A percentile compares a stretch with the other conserved stretches of the same genome.
Evolutionary conservation across 2,329 filamentous ascomycete species (phyloP).

Genomic region (Geoglossum cookeanum): DNA sequence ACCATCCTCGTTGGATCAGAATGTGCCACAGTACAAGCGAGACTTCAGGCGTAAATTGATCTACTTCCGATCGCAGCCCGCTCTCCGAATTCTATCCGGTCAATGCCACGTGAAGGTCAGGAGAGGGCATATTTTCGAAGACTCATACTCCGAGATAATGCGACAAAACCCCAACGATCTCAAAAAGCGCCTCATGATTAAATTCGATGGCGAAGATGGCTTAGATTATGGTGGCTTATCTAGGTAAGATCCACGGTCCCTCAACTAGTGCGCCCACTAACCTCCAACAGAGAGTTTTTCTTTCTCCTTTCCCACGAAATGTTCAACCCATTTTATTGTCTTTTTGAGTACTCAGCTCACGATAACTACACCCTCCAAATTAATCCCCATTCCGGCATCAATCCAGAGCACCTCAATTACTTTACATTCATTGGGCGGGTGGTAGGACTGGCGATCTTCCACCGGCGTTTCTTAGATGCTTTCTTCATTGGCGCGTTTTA

Average conservation of each 20-base stretch:
- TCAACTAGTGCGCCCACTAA: not conserved
- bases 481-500: constrained; percentile 99
- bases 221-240: constrained; percentile 95
- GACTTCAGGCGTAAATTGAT: constrained; percentile 96
- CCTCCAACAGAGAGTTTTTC: constrained; percentile 65
- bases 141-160: constrained; percentile 97
- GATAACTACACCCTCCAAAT: constrained; percentile 99
- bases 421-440: constrained; percentile 99
- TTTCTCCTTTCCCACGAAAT: constrained; percentile 98
- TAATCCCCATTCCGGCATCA: constrained; percentile 97
- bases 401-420: constrained; percentile 97
- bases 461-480: constrained; percentile 87
- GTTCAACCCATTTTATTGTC: constrained; percentile 99
- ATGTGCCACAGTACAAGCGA: constrained; percentile 97
- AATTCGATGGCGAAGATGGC: constrained; percentile 96
- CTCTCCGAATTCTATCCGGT: constrained; percentile 81
- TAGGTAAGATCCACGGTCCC: constrained; percentile 27
- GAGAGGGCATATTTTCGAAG: constrained; percentile 92
- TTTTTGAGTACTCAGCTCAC: constrained; percentile 98
- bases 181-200: constrained; percentile 98
- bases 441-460: constrained; percentile 93
- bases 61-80: constrained; percentile 96
- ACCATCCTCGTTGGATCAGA: constrained; percentile 90
- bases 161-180: constrained; percentile 85
- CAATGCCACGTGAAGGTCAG: constrained; percentile 98